phyloP scores from a whole-genome alignment of 495 filamentous ascomycete genomes.

The Letharia columbiana region DNA sequence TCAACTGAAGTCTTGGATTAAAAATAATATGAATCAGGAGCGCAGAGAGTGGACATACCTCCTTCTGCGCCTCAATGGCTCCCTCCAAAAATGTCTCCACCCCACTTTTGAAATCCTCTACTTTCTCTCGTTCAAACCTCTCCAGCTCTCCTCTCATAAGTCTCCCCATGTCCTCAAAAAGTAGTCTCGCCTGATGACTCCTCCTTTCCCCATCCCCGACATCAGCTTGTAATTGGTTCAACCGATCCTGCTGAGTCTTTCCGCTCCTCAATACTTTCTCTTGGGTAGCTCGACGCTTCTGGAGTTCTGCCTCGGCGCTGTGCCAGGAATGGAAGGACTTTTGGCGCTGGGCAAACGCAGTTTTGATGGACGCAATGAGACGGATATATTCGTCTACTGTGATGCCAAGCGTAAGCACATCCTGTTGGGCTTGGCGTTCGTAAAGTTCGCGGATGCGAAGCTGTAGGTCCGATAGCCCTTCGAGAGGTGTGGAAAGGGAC shows the following conservation, averaged over 20 bases:
- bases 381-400: slow-evolving; percentile 98
- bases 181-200: slow-evolving; percentile 78
- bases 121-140: slow-evolving; percentile 92
- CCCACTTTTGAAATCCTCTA: slow-evolving; percentile 96
- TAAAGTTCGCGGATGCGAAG: slow-evolving; percentile 90
- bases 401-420: slow-evolving; percentile 90
- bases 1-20: slow-evolving; percentile 54
- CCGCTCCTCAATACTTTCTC: slow-evolving; percentile 91
- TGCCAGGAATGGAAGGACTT: slow-evolving; percentile 94
- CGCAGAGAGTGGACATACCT: slow-evolving; percentile 49
- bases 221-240: slow-evolving; percentile 85
- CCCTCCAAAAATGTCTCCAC: slow-evolving; percentile 97
- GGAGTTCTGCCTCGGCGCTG: slow-evolving; percentile 73
- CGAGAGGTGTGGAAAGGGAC: slow-evolving; percentile 78
- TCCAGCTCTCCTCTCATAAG: slow-evolving; percentile 87
- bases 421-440: slow-evolving; percentile 93
- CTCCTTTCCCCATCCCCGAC: slow-evolving; percentile 87
- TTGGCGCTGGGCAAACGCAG: slow-evolving; percentile 82
- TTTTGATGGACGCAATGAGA: slow-evolving; percentile 86
- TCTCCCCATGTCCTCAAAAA: slow-evolving; percentile 97
- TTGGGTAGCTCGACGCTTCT: slow-evolving; percentile 74
- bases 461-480: slow-evolving; percentile 85
- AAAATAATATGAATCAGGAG: slow-evolving; percentile 14
- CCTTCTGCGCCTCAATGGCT: slow-evolving; percentile 95
- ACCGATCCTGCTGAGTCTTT: slow-evolving; percentile 85